A percentile compares a stretch with the other conserved stretches of the same genome.
These are phyloP conservation scores for Globisporangium iwayamae DNA, from an alignment of 352 stramenopile species.

Conservation along the genomic window DNA sequence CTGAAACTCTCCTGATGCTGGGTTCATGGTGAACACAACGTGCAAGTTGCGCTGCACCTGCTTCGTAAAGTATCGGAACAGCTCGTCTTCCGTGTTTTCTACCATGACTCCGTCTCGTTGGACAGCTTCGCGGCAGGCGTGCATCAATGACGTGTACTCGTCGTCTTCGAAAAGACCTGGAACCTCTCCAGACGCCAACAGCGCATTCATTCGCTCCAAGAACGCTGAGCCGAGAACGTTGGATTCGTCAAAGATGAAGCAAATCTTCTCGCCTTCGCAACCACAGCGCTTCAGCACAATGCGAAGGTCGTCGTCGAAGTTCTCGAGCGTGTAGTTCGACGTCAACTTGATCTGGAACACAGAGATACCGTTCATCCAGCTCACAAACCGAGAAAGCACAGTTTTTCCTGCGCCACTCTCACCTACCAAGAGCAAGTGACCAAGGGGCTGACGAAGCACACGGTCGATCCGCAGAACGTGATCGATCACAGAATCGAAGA, in stretches of 20 bases:
- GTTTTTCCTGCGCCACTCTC: slow-evolving; percentile 99
- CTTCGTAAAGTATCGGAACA: slow-evolving; percentile 96
- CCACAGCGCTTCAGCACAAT: slow-evolving; percentile 96
- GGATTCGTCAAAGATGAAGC: slow-evolving; percentile 99
- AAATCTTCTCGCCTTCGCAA: slow-evolving; percentile 98
- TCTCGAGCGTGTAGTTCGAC: slow-evolving; percentile 97
- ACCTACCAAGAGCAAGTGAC: slow-evolving; percentile 97
- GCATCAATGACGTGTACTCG: slow-evolving; percentile 97
- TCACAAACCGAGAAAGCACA: slow-evolving; percentile 98
- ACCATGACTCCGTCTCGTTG: slow-evolving; percentile 89
- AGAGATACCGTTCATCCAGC: slow-evolving; percentile 99
- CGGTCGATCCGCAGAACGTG: slow-evolving; percentile 98
- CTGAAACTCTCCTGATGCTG: slow-evolving; percentile 95
- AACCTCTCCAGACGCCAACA: slow-evolving; percentile 99
- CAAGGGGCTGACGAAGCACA: slow-evolving; percentile 97
- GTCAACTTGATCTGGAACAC: slow-evolving; percentile 99
- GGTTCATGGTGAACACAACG: slow-evolving; percentile 99
- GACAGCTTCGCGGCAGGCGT: slow-evolving; percentile 92
- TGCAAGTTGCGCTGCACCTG: slow-evolving; percentile 99
- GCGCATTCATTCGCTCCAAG: slow-evolving; percentile 99
- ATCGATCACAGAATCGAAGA: slow-evolving; percentile 99
- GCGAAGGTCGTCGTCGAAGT: slow-evolving; percentile 99
- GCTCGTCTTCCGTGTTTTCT: slow-evolving; percentile 93
- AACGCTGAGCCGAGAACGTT: slow-evolving; percentile 98
- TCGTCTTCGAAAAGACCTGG: slow-evolving; percentile 99